phyloP scores from a whole-genome alignment of 495 filamentous ascomycete genomes.

The Xylaria intraflava region DNA sequence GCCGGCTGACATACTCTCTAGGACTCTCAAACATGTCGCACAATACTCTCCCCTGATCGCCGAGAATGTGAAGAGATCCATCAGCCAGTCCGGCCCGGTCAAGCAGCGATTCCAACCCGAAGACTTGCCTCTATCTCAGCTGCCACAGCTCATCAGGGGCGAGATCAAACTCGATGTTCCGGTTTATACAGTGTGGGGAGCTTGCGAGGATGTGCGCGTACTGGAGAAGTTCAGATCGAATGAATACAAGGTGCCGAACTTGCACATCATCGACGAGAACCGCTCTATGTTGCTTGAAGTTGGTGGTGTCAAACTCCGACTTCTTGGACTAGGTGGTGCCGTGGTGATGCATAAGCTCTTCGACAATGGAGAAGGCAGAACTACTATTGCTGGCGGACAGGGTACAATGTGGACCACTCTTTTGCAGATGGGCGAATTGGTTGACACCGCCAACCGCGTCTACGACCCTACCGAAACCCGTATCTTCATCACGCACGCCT shows the following conservation, averaged over 20 bases:
- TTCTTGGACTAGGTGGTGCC: constrained; percentile 89
- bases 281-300: constrained; percentile 90
- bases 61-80: constrained; percentile 79
- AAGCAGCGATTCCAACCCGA: constrained; percentile 73
- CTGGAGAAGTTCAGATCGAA: constrained; percentile 96
- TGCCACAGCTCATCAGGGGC: constrained; percentile 84
- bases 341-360: constrained; percentile 99
- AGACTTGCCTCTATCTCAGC: constrained; percentile 89
- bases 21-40: constrained; percentile 94
- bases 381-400: constrained; percentile 95
- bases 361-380: constrained; percentile 96
- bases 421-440: constrained; percentile 95
- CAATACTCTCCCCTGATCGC: constrained; percentile 95
- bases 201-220: constrained; percentile 96
- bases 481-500: constrained; percentile 94
- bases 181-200: constrained; percentile 98
- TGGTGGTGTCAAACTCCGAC: constrained; percentile 90
- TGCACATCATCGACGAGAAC: constrained; percentile 97
- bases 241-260: constrained; percentile 96
- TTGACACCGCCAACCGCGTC: constrained; percentile 95
- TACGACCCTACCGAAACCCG: constrained; percentile 99
- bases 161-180: constrained; percentile 86
- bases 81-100: constrained; percentile 57
- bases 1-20: constrained; percentile 31
- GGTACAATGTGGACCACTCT: constrained; percentile 99